Conservation (phyloP, 192 early-diverging fungal species). For the Coemansia sp. region DNA sequence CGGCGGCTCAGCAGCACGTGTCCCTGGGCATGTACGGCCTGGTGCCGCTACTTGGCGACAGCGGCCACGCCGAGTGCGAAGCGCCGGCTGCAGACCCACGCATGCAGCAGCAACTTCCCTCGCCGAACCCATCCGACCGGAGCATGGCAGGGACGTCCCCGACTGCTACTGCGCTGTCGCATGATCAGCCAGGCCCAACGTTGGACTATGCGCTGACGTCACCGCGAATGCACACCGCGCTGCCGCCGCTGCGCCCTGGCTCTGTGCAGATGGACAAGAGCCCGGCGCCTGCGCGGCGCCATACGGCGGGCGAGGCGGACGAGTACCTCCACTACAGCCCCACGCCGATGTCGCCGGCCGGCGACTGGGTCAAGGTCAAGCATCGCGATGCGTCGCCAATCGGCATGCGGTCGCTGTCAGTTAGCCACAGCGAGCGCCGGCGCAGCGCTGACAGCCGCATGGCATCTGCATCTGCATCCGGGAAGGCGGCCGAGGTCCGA, state of each 20-base stretch:
- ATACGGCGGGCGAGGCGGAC: constrained; percentile 40
- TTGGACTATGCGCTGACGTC: not conserved
- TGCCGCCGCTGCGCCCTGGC: not conserved
- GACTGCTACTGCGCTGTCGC: not conserved
- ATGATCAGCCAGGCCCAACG: not conserved
- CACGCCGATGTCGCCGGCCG: constrained; percentile 2
- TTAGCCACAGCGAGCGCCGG: constrained; percentile 8
- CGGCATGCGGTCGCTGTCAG: constrained; percentile 23
- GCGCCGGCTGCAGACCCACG: not conserved
- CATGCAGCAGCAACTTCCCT: constrained; percentile 29
- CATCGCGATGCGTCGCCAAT: constrained; percentile 34
- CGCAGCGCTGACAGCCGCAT: not conserved
- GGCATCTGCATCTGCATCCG: not conserved
- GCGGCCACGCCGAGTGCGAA: too few species aligned
- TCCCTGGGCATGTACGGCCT: not conserved
- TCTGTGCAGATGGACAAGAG: not conserved
- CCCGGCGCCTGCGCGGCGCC: constrained; percentile 19
- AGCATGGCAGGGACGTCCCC: constrained; percentile 11
- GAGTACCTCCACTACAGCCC: constrained; percentile 3
- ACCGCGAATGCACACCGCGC: not conserved
- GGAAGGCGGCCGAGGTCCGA: too few species aligned
- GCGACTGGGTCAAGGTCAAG: constrained; percentile 13
- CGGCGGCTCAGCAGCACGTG: not conserved
- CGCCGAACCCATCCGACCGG: constrained; percentile 29
- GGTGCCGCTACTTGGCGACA: not conserved